These are phyloP conservation scores for Diaporthe longicolla DNA, from an alignment of 2,329 filamentous ascomycete species.

Conservation along the genomic window DNA sequence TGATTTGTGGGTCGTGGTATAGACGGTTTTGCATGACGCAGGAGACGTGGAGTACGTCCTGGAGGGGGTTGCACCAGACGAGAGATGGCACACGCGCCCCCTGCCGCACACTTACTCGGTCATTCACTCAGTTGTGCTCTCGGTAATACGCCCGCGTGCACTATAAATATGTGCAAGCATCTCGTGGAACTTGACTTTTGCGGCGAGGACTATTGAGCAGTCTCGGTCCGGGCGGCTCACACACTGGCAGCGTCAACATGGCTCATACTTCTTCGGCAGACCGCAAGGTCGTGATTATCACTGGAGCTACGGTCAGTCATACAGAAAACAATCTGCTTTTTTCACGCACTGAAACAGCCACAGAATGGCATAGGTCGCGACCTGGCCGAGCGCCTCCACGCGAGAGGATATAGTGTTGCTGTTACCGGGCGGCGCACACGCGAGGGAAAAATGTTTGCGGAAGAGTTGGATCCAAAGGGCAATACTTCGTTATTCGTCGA, in stretches of 20 bases:
- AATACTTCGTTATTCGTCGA: background rate
- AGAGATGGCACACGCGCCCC: background rate
- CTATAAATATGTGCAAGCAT: background rate
- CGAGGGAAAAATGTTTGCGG: background rate
- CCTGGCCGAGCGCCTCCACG: slow-evolving; percentile 10
- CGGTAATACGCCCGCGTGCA: background rate
- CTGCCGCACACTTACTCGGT: background rate
- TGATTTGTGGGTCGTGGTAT: too few species aligned
- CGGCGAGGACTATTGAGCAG: background rate
- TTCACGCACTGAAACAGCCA: background rate
- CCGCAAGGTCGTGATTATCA: slow-evolving; percentile 15
- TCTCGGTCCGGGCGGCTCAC: background rate
- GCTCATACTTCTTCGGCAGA: background rate
- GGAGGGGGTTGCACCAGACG: too few species aligned
- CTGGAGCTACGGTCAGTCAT: slow-evolving; percentile 7
- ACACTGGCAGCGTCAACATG: background rate
- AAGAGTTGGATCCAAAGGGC: background rate
- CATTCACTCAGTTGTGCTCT: background rate
- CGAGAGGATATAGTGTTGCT: background rate
- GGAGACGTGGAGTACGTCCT: too few species aligned
- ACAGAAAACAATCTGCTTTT: background rate
- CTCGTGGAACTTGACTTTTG: background rate
- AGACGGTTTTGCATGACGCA: too few species aligned
- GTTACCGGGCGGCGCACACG: slow-evolving; percentile 1
- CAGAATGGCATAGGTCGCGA: slow-evolving; percentile 20